Evolutionary conservation across 2,329 filamentous ascomycete genomes (phyloP), one percentile per base, ranked within the genome.

Genomic region (Leptographium galeiforme): DNA sequence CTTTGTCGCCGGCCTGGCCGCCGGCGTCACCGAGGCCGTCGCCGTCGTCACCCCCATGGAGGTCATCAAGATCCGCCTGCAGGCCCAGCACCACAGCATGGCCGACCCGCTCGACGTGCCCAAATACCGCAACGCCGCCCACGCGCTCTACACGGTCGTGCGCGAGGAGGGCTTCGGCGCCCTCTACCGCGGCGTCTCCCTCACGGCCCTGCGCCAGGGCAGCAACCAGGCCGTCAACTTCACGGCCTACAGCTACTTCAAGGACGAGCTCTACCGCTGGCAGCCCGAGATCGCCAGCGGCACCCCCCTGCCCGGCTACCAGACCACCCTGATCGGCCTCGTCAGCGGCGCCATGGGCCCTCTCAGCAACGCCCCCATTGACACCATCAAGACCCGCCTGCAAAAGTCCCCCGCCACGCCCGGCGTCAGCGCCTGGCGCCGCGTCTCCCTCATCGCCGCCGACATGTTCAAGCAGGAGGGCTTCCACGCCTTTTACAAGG

Each of bases 201-300:
- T 98, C 55, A 98, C 93, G 1, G 93, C 93, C 1, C 76, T 98
- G 62, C 81, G 93, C 55, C 93, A 98, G 75, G 93, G 93, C 59
- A 89, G 85, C 58, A 98, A 98, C 72, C 93, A 98, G 75, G 93
- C 94, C 48, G 89, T 91, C 69, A 98, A 98, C 76, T 98, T 98
- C 75, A 97, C 91, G 14, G 91, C 93, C 12, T 98, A 98, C 73
- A 87, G 86, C 1, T 89, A 97, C 70, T 84, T 98, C 70, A 95
- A 95, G 74, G 79, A 85, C 56, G 74, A 75, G 51, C 76, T 97
- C 51, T 83, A 89, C 66, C 70, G 75, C 50, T 80, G 74, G 64
- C 89, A 95, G 69, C 84, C 85, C 8, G 74, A 86, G 61, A 84
- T 82, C 57, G 74, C 73, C 52, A 71, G 78, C 58, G 67, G 67